A percentile compares a stretch with the other conserved stretches of the same genome.
These are phyloP conservation scores for Hylodesmum podocarpum DNA, from an alignment of 306 rosid genomes.

Conservation along the genomic window DNA sequence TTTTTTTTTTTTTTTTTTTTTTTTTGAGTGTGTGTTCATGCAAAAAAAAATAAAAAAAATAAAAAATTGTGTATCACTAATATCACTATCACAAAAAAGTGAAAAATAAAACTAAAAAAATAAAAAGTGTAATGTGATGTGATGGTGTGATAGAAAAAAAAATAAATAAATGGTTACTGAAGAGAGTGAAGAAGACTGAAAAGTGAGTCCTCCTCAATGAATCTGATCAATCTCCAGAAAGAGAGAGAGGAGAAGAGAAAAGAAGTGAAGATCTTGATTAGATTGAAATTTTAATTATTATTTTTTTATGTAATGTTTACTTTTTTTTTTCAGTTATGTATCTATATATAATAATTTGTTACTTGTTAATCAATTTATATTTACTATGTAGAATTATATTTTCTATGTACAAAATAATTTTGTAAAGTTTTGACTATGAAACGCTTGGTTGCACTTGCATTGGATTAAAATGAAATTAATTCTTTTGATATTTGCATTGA, in stretches of 20 bases:
- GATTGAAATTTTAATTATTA: neutral
- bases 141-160: neutral
- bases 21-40: too few species aligned
- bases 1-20: too few species aligned
- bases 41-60: slow-evolving; percentile 11
- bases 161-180: neutral
- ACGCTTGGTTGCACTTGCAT: too few species aligned
- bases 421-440: neutral
- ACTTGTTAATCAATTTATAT: neutral
- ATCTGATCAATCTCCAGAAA: neutral
- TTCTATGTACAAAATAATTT: neutral
- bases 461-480: neutral
- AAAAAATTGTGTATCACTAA: neutral
- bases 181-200: neutral
- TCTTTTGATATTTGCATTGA: neutral
- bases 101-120: neutral
- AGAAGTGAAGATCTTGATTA: too few species aligned
- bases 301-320: neutral
- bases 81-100: neutral
- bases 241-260: neutral
- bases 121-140: neutral
- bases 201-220: neutral
- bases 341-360: neutral
- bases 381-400: neutral
- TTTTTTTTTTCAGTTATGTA: neutral